Percentiles rank a stretch among this genome's conserved stretches.
Conservation (phyloP, 371 early-diverging fungal genomes). For the Mucor irregularis region DNA sequence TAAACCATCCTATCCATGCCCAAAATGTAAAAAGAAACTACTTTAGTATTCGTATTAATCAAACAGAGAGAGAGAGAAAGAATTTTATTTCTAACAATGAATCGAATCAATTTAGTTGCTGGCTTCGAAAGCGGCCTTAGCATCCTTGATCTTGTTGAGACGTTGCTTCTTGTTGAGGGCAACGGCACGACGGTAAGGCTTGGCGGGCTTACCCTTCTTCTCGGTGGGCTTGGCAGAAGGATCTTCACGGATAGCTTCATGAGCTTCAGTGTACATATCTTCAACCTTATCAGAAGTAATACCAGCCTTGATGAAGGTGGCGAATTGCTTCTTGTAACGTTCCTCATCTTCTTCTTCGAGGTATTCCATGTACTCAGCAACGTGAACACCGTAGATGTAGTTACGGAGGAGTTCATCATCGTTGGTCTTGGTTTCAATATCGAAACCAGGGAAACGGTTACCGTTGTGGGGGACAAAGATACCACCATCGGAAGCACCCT, state of each 20-base stretch:
- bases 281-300: slow-evolving; percentile 93
- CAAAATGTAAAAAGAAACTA: too few species aligned
- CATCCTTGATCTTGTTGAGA: slow-evolving; percentile 85
- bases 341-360: slow-evolving; percentile 99
- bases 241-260: slow-evolving; percentile 93
- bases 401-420: slow-evolving; percentile 95
- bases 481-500: slow-evolving; percentile 99
- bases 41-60: too few species aligned
- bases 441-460: slow-evolving; percentile 98
- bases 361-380: slow-evolving; percentile 97
- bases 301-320: slow-evolving; percentile 92
- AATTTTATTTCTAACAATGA: neutral
- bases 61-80: too few species aligned
- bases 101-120: slow-evolving; percentile 4
- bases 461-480: slow-evolving; percentile 98
- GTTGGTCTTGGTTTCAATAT: slow-evolving; percentile 85
- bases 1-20: too few species aligned
- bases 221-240: slow-evolving; percentile 73
- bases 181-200: slow-evolving; percentile 63
- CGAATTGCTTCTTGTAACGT: slow-evolving; percentile 97
- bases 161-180: slow-evolving; percentile 90
- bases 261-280: slow-evolving; percentile 94
- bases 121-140: slow-evolving; percentile 80
- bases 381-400: slow-evolving; percentile 99
- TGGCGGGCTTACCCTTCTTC: slow-evolving; percentile 66